Evolutionary conservation across 2,329 filamentous ascomycete genomes (phyloP).

Genomic region (Paramyrothecium sp.): DNA sequence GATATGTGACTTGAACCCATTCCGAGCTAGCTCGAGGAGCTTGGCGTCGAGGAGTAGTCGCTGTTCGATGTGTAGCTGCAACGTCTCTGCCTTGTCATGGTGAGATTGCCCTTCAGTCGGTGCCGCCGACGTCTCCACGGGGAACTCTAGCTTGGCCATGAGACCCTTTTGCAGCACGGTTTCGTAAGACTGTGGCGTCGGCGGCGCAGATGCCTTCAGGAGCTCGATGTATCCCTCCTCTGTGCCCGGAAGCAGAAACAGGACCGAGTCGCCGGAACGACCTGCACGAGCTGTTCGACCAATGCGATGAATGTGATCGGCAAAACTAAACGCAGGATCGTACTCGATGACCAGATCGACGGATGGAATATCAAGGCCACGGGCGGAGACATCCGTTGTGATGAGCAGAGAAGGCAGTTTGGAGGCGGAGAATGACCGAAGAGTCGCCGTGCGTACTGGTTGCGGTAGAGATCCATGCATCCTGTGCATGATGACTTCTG

Average conservation of each 20-base stretch:
- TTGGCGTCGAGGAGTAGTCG: conserved; percentile 59
- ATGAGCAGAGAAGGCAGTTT: conserved; percentile 78
- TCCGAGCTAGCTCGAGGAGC: conserved; percentile 76
- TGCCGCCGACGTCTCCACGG: conserved; percentile 65
- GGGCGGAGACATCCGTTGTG: conserved; percentile 93
- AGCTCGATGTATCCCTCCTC: conserved; percentile 89
- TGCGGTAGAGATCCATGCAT: conserved; percentile 93
- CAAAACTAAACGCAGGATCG: conserved; percentile 88
- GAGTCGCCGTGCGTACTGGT: conserved; percentile 80
- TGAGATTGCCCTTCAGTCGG: conserved; percentile 40
- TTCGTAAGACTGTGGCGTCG: conserved; percentile 51
- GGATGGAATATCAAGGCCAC: conserved; percentile 91
- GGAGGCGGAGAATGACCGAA: conserved; percentile 74
- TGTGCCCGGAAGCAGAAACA: conserved; percentile 86
- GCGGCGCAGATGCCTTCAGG: conserved; percentile 52
- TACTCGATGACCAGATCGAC: conserved; percentile 96
- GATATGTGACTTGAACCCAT: conserved; percentile 88
- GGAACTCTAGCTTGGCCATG: conserved; percentile 56
- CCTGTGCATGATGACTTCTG: conserved; percentile 71
- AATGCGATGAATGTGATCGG: conserved; percentile 92
- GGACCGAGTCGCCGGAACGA: conserved; percentile 77
- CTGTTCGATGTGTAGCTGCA: conserved; percentile 61
- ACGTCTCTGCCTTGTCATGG: conserved; percentile 52
- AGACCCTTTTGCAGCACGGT: conserved; percentile 65
- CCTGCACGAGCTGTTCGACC: conserved; percentile 94